Conservation (phyloP, 2,329 filamentous ascomycete genomes). For the Fusarium vanettenii region DNA sequence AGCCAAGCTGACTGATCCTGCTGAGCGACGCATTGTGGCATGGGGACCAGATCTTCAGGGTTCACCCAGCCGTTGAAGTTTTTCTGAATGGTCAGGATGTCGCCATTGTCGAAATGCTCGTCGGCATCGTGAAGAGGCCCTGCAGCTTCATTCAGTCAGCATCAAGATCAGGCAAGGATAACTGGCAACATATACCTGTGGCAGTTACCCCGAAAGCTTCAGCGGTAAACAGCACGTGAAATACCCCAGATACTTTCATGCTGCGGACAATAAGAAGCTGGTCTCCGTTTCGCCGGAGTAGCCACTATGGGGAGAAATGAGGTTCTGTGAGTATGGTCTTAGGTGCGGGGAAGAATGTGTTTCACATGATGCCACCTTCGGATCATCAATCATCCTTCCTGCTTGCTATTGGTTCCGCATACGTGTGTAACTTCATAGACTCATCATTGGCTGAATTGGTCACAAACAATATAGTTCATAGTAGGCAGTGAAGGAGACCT, state of each 20-base stretch:
- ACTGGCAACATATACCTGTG: neutral
- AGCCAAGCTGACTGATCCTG: slow-evolving; percentile 23
- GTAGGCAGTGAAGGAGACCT: neutral
- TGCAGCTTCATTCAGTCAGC: neutral
- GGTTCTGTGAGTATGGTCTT: neutral
- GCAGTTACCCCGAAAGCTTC: neutral
- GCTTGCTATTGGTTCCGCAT: neutral
- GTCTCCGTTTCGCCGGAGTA: neutral
- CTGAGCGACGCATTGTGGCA: slow-evolving; percentile 31
- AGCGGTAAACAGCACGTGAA: neutral
- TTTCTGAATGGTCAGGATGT: neutral
- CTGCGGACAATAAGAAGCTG: neutral
- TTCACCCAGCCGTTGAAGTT: slow-evolving; percentile 22
- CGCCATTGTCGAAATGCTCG: neutral
- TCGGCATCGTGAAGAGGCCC: neutral
- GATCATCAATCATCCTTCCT: neutral
- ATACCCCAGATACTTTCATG: neutral
- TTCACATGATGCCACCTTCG: neutral
- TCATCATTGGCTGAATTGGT: neutral
- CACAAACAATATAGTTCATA: neutral
- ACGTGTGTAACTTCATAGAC: neutral
- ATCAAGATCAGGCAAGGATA: neutral
- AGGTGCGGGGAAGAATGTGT: neutral
- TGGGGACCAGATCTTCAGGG: slow-evolving; percentile 21
- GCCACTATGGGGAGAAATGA: neutral